A percentile compares a stretch with the other conserved stretches of the same genome.
These are phyloP conservation scores for Teunomyces cretensis DNA, from an alignment of 805 yeast genomes.

Conservation along the genomic window DNA sequence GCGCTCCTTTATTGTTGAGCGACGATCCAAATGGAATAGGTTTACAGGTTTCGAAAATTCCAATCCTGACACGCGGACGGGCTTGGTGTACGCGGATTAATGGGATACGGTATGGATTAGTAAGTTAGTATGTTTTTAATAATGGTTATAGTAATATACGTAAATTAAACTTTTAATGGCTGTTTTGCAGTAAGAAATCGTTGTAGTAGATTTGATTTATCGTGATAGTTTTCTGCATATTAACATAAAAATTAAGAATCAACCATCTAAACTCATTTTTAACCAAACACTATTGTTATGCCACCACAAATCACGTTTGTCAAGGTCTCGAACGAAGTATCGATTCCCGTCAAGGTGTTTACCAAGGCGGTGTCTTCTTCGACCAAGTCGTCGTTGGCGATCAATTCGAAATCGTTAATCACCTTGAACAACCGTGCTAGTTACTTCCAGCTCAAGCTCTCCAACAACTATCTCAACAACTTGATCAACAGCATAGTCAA, in stretches of 20 bases:
- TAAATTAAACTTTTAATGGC: no score
- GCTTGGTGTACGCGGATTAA: constrained; percentile 1
- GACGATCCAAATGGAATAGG: constrained; percentile 1
- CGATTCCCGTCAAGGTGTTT: constrained; percentile 14
- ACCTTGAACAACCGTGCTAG: constrained; percentile 12
- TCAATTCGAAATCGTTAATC: constrained; percentile 13
- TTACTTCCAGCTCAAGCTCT: constrained; percentile 13
- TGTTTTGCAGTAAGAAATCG: no score
- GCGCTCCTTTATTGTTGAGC: constrained; percentile 12
- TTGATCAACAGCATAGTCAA: constrained; percentile 8
- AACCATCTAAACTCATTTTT: neutral
- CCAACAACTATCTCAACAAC: constrained; percentile 12
- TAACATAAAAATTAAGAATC: no score
- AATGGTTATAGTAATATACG: neutral
- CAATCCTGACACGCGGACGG: neutral
- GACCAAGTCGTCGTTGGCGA: constrained; percentile 11
- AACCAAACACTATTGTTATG: constrained; percentile 6
- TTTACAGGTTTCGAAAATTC: neutral
- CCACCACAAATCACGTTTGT: constrained; percentile 16
- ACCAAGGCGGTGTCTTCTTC: constrained; percentile 5
- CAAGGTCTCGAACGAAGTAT: constrained; percentile 1
- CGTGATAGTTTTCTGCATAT: no score
- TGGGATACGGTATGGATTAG: neutral
- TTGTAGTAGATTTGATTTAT: no score
- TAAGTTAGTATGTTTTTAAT: neutral